These are phyloP conservation scores for Dendrobium huoshanense DNA, from an alignment of 106 monocot genomes.

Conservation along the genomic window DNA sequence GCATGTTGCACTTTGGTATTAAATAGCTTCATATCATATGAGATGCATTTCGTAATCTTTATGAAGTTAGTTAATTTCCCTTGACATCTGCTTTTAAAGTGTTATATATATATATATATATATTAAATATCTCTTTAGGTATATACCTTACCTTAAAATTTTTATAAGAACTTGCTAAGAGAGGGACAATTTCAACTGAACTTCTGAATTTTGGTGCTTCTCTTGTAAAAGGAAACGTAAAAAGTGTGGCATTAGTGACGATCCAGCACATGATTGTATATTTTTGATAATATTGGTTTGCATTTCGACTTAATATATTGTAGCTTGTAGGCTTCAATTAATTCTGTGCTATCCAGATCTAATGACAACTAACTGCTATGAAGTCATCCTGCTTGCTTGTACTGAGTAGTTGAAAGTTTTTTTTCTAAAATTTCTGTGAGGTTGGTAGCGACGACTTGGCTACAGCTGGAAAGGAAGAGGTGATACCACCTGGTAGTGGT, in stretches of 20 bases:
- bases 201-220: neutral
- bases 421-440: neutral
- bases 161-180: neutral
- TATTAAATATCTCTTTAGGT: neutral
- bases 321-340: neutral
- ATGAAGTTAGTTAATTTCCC: neutral
- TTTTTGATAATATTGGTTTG: neutral
- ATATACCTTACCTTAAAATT: neutral
- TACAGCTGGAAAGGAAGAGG: conserved; percentile 12
- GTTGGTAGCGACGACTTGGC: conserved; percentile 7
- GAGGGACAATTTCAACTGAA: neutral
- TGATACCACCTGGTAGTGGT: neutral
- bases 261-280: neutral
- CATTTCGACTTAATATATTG: neutral
- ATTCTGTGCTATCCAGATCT: neutral
- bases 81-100: neutral
- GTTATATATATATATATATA: neutral
- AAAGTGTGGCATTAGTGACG: neutral
- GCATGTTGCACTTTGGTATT: neutral
- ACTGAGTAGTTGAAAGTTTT: neutral
- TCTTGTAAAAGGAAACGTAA: neutral
- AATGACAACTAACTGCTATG: neutral
- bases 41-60: neutral
- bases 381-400: neutral
- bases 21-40: neutral